Conservation (phyloP, 768 basidiomycete genomes). For the Phlegmacium glaucopus region DNA sequence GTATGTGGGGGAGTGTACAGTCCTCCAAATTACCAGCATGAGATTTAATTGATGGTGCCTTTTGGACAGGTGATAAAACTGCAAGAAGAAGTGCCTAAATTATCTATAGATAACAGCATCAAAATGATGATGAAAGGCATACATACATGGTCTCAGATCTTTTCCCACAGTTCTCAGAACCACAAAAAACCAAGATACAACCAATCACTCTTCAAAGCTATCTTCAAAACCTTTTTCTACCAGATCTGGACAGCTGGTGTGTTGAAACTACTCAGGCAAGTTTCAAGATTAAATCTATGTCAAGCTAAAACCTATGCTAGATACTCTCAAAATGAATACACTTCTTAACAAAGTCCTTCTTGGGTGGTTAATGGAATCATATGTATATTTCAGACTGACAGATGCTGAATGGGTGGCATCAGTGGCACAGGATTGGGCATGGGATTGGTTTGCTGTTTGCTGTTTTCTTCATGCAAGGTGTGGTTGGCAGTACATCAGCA, state of each 20-base stretch:
- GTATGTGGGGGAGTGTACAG: no score
- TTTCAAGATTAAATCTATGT: background rate
- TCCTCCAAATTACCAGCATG: no score
- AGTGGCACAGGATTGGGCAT: slow-evolving; percentile 42
- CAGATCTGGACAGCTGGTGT: slow-evolving; percentile 48
- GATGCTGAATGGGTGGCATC: slow-evolving; percentile 32
- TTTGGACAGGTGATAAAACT: slow-evolving; percentile 4
- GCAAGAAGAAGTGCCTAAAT: background rate
- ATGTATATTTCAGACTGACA: slow-evolving; percentile 33
- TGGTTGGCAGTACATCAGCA: slow-evolving; percentile 5
- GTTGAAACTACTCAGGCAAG: slow-evolving; percentile 43
- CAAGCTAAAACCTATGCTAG: slow-evolving; percentile 11
- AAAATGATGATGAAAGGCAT: background rate
- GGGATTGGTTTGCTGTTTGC: slow-evolving; percentile 59
- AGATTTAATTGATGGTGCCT: slow-evolving; percentile 6
- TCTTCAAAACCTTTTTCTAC: slow-evolving; percentile 43
- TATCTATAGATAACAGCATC: background rate
- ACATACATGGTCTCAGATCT: background rate
- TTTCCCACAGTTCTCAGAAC: slow-evolving; percentile 4
- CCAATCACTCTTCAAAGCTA: slow-evolving; percentile 45
- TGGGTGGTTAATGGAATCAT: slow-evolving; percentile 51
- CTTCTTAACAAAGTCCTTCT: slow-evolving; percentile 57
- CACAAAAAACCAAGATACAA: slow-evolving; percentile 32
- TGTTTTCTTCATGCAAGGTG: slow-evolving; percentile 61
- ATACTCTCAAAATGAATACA: slow-evolving; percentile 50